Conservation (phyloP, 352 stramenopile species). For the Pythium phragmiticola region DNA sequence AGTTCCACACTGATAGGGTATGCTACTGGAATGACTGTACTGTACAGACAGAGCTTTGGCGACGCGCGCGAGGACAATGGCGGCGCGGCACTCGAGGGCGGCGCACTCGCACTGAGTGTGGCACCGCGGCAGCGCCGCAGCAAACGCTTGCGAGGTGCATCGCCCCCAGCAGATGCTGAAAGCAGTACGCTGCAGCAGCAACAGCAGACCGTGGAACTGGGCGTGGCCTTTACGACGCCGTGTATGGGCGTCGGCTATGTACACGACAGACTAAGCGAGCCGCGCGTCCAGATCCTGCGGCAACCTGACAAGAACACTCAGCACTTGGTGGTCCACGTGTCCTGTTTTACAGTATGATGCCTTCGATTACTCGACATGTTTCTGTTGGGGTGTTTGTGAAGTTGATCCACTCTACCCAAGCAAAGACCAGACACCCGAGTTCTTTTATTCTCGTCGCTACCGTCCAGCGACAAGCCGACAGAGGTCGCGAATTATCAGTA, state of each 20-base stretch:
- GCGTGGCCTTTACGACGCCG: conserved; percentile 59
- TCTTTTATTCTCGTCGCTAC: no score
- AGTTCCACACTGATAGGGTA: conserved; percentile 8
- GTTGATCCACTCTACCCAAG: no score
- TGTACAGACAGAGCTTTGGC: conserved; percentile 26
- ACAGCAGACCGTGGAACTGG: conserved; percentile 35
- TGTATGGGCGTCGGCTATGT: conserved; percentile 67
- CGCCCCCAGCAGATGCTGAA: background rate
- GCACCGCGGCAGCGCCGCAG: background rate
- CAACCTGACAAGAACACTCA: conserved; percentile 18
- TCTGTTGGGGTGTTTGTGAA: background rate
- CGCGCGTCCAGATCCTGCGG: conserved; percentile 53
- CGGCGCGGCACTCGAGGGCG: conserved; percentile 50
- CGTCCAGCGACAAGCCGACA: no score
- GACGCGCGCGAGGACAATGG: conserved; percentile 35
- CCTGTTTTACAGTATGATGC: conserved; percentile 9
- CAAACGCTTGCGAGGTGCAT: background rate
- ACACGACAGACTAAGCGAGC: conserved; percentile 23
- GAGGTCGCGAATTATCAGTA: no score
- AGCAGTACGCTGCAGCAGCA: background rate
- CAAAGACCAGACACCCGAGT: no score
- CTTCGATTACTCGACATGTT: background rate
- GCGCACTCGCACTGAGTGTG: conserved; percentile 38
- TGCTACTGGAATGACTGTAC: background rate
- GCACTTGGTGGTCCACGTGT: conserved; percentile 22